A percentile compares a stretch with the other conserved stretches of the same genome.
Conservation (phyloP, 768 basidiomycete genomes). For the Pulveroboletus frians region DNA sequence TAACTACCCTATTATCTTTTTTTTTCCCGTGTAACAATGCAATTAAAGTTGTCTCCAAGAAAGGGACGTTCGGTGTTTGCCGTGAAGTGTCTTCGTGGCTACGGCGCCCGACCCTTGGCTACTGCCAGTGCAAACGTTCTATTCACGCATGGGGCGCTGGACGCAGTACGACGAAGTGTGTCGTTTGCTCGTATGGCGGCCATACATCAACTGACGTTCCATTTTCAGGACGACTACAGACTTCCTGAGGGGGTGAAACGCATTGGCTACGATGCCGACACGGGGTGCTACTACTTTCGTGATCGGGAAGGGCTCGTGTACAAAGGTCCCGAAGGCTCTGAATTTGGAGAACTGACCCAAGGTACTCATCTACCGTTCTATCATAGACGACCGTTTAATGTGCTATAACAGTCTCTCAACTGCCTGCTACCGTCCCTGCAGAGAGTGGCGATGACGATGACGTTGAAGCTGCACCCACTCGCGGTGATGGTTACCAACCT, state of each 20-base stretch:
- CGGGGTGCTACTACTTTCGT: constrained; percentile 59
- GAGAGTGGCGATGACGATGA: constrained; percentile 37
- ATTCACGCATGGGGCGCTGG: constrained; percentile 33
- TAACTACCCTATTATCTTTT: too few relatives aligned
- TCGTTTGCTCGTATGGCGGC: not conserved
- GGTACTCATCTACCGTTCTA: constrained; percentile 26
- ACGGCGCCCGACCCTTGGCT: constrained; percentile 13
- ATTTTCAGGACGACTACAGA: constrained; percentile 44
- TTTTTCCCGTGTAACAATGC: not conserved
- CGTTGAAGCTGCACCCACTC: constrained; percentile 51
- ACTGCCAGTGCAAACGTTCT: constrained; percentile 3
- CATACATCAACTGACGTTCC: not conserved
- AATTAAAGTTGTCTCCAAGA: too few relatives aligned
- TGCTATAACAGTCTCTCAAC: constrained; percentile 25
- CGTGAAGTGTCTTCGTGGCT: constrained; percentile 9
- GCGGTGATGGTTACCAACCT: constrained; percentile 53
- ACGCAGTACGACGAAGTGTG: constrained; percentile 34
- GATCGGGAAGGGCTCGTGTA: constrained; percentile 46
- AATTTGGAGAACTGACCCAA: constrained; percentile 49
- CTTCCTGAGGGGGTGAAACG: constrained; percentile 53
- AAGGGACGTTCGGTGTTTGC: constrained; percentile 17
- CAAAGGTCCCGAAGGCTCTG: constrained; percentile 58
- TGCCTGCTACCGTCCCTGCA: constrained; percentile 23
- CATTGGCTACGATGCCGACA: constrained; percentile 74
- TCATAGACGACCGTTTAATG: not conserved